Base-by-base conservation (phyloP, 805 yeast species). In the Lipomyces orientalis region DNA sequence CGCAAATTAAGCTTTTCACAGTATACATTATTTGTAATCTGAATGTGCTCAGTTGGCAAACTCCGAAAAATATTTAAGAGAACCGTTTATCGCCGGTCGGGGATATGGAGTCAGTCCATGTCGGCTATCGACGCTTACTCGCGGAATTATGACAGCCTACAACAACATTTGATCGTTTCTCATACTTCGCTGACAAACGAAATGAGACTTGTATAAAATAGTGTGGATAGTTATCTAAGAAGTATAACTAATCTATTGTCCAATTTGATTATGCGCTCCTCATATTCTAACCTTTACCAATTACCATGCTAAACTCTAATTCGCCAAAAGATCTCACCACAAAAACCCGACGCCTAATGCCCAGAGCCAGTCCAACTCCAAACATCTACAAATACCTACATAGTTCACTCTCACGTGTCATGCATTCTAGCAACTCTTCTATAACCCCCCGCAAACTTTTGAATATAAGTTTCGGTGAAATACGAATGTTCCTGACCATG, bases 401-500 rank as follows among this genome's bases (percentile, higher is more conserved):
- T 43, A 16, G 22, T 16, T 43, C 22, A 14, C 14, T 43, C n/a
- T 43, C 19, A 43, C 49, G 49, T 43, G 49, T 37, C 39, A n/a
- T 60, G 62, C 49, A 58, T 19, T 22, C 29, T 51, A n/a, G 64
- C 54, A 9, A 31, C 10, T 16, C 33, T n/a, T 62, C 71, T 55
- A 67, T 69, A 69, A 25, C 61, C 61, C 12, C 55, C 67, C 2
- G 71, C 69, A 68, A 69, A 75, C 37, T 60, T 65, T 19, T 71
- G 75, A 68, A 80, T 71, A 54, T 74, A 75, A 7, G 76, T 71
- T 67, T 80, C 83, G 1, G 79, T 69, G 59, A 72, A 76, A 58
- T 68, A 78, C 5, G 81, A 76, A 64, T 80, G 83, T 43, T 66
- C 64, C 29, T 76, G 74, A 14, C 81, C 81, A 68, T 80, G 83